Percentiles rank a stretch among this genome's conserved stretches.
These are phyloP conservation scores for Benincasa hispida DNA, from an alignment of 306 rosid species.

Conservation along the genomic window DNA sequence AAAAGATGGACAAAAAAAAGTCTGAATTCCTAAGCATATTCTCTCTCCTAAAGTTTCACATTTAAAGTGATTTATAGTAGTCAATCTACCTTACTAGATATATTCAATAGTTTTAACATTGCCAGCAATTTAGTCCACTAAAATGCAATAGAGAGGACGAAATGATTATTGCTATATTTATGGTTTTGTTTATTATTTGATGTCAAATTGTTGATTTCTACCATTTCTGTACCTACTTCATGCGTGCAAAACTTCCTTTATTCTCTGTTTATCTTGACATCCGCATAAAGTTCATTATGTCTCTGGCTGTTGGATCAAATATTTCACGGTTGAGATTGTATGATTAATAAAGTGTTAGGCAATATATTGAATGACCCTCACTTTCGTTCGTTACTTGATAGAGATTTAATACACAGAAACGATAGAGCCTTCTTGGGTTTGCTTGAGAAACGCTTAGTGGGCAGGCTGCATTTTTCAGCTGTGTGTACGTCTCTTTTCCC, in stretches of 20 bases:
- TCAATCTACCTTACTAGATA: constrained; percentile 2
- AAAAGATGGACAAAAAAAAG: background rate
- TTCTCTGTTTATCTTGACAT: constrained; percentile 8
- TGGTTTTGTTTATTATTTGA: background rate
- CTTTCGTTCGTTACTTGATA: constrained; percentile 9
- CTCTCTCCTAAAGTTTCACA: background rate
- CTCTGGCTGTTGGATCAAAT: constrained; percentile 3
- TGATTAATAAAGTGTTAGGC: background rate
- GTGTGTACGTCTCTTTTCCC: constrained; percentile 3
- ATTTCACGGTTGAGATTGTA: background rate
- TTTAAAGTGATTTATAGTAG: background rate
- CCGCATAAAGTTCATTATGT: background rate
- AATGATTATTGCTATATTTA: constrained; percentile 8
- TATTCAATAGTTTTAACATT: constrained; percentile 2
- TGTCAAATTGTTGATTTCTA: constrained; percentile 4
- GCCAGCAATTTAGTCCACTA: constrained; percentile 3
- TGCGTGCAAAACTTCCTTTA: constrained; percentile 2
- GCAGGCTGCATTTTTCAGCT: constrained; percentile 15
- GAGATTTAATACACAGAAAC: background rate
- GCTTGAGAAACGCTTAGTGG: background rate
- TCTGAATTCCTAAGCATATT: background rate
- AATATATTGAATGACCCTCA: constrained; percentile 6
- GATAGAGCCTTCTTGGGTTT: constrained; percentile 2
- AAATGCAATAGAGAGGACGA: constrained; percentile 1
- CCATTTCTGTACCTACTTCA: background rate